phyloP scores from a whole-genome alignment of 106 monocot species.

The Dactylorhiza incarnata region DNA sequence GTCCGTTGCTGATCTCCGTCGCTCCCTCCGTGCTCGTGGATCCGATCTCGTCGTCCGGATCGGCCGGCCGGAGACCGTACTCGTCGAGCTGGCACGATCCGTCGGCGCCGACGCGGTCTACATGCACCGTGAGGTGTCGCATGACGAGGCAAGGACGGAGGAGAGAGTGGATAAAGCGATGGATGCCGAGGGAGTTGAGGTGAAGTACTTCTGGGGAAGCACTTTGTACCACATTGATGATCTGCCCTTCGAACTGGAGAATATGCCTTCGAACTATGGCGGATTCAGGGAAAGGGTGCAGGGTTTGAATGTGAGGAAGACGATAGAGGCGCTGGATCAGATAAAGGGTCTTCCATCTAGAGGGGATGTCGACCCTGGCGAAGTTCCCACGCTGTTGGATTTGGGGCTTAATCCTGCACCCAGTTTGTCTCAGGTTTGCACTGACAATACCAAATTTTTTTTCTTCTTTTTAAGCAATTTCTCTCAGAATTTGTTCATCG shows the following conservation, averaged over 20 bases:
- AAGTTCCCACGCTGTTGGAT: slow-evolving; percentile 76
- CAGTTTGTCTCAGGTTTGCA: slow-evolving; percentile 30
- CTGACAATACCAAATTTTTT: not conserved
- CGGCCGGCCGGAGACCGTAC: slow-evolving; percentile 64
- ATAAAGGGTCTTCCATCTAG: slow-evolving; percentile 72
- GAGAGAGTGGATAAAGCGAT: slow-evolving; percentile 71
- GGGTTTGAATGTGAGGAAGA: slow-evolving; percentile 56
- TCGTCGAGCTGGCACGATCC: slow-evolving; percentile 57
- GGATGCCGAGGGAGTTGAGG: slow-evolving; percentile 89
- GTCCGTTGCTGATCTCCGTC: slow-evolving; percentile 78
- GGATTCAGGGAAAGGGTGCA: slow-evolving; percentile 80
- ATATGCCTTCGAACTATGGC: slow-evolving; percentile 89
- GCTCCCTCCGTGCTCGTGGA: slow-evolving; percentile 45
- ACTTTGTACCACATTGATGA: slow-evolving; percentile 92
- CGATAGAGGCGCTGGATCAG: slow-evolving; percentile 63
- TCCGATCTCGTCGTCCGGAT: slow-evolving; percentile 90
- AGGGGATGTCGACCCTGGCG: slow-evolving; percentile 81
- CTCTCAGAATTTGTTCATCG: too few species aligned
- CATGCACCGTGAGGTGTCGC: slow-evolving; percentile 75
- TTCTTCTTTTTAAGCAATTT: too few species aligned
- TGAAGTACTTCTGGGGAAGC: slow-evolving; percentile 98
- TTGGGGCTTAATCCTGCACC: slow-evolving; percentile 64
- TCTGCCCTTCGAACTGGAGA: slow-evolving; percentile 68
- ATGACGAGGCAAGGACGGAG: slow-evolving; percentile 65
- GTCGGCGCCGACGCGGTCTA: slow-evolving; percentile 85